Evolutionary conservation across 352 stramenopile species (phyloP), one percentile per base, ranked within the genome.

Genomic region (Lagenidium giganteum): DNA sequence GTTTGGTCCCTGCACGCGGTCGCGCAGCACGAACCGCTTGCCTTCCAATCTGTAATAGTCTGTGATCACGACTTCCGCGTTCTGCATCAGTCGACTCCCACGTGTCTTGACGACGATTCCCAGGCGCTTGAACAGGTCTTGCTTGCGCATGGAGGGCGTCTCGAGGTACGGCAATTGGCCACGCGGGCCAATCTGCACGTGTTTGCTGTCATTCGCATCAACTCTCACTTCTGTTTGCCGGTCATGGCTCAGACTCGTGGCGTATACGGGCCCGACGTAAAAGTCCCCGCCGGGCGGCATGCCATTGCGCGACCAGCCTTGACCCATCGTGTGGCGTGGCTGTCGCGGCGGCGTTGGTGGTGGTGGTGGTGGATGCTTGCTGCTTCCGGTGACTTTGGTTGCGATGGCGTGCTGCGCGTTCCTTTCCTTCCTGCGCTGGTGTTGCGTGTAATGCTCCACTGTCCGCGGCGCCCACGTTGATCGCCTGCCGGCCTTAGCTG

Each of bases 31-130:
- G 52, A 93, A 68, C 20, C 76, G 80, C 49, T 86, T 87, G 24
- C 71, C 72, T 37, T 91, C 81, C 32, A 93, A 41, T 54, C 81
- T 66, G 52, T 87, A 87, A 33, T 85, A 80, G 62, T 93, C 78
- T 20, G 71, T 75, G 42, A 91, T 45, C 38, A 93, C 72, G 11
- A 93, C 76, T 35, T 87, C 70, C 22, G 81, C 81, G 53, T 88
- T 91, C 64, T 90, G 77, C 57, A 84, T 91, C 37, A 93, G 58
- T n/a, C 81, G 76, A 32, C 71, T 91, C 20, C 81, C 81, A 54
- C 70, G 75, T 14, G 81, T 93, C 61, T 89, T 90, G 29, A 90
- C 76, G 34, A 93, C 57, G 26, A 93, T 48, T 16, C 81, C 81
- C 38, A 93, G 61, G 16, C 73, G 73, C 54, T 82, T 76, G 59